These are phyloP conservation scores for Dactylellina leptospora DNA, from an alignment of 2,329 filamentous ascomycete species.

Conservation along the genomic window DNA sequence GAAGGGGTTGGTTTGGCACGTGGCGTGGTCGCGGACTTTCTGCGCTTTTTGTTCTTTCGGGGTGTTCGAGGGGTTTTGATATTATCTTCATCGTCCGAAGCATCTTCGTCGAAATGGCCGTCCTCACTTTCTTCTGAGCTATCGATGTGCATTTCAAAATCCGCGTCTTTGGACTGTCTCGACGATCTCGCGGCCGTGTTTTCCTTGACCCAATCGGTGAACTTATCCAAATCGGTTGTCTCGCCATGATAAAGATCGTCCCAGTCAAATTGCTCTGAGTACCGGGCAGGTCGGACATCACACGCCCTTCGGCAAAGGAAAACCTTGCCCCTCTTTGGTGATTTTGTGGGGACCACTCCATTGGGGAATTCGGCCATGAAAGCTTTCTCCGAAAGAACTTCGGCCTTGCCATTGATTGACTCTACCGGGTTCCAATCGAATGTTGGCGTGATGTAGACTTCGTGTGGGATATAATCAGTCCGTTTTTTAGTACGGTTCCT, in stretches of 20 bases:
- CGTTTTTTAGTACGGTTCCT: slow-evolving; percentile 83
- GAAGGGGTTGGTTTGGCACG: slow-evolving; percentile 60
- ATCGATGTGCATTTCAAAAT: slow-evolving; percentile 56
- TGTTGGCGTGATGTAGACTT: slow-evolving; percentile 87
- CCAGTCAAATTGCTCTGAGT: slow-evolving; percentile 92
- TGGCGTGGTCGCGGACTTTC: slow-evolving; percentile 54
- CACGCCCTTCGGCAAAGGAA: slow-evolving; percentile 91
- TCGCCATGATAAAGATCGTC: slow-evolving; percentile 79
- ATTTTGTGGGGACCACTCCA: slow-evolving; percentile 77
- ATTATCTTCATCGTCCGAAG: slow-evolving; percentile 56
- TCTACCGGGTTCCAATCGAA: slow-evolving; percentile 86
- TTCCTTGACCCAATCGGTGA: slow-evolving; percentile 74
- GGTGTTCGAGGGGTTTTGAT: slow-evolving; percentile 61
- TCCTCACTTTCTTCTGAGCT: slow-evolving; percentile 56
- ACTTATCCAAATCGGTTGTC: slow-evolving; percentile 70
- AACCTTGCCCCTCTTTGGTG: slow-evolving; percentile 80
- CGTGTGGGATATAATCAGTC: slow-evolving; percentile 80
- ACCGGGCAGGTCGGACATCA: slow-evolving; percentile 85
- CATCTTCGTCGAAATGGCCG: slow-evolving; percentile 58
- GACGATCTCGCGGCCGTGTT: slow-evolving; percentile 70
- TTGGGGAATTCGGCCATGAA: slow-evolving; percentile 77
- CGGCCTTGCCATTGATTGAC: slow-evolving; percentile 90
- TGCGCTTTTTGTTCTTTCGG: slow-evolving; percentile 58
- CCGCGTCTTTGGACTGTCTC: slow-evolving; percentile 67
- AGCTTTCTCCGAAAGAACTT: slow-evolving; percentile 74